phyloP scores from a whole-genome alignment of 495 filamentous ascomycete species.

The Hypoxylon perforatum region DNA sequence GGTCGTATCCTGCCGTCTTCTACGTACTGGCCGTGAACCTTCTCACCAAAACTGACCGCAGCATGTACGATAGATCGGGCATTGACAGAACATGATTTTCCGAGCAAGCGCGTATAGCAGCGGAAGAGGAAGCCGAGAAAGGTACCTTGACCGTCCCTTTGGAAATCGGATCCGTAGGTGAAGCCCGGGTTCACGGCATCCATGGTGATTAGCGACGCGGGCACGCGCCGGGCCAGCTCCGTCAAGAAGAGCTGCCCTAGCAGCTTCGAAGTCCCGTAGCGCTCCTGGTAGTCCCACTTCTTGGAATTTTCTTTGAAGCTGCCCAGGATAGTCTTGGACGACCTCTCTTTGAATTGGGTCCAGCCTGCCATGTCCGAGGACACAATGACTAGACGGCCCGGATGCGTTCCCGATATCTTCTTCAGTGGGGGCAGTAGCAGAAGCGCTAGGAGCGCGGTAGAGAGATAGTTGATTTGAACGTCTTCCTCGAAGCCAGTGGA shows the following conservation, averaged over 20 bases:
- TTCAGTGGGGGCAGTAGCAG: too few relatives aligned
- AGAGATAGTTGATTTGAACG: background rate
- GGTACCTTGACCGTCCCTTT: background rate
- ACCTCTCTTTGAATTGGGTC: background rate
- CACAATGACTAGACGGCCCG: constrained; percentile 49
- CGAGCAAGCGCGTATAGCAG: background rate
- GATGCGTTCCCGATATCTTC: too few relatives aligned
- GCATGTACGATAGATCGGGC: background rate
- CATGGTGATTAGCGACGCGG: background rate
- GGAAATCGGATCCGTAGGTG: background rate
- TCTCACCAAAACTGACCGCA: background rate
- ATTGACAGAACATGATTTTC: background rate
- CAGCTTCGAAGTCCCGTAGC: background rate
- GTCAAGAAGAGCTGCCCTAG: background rate
- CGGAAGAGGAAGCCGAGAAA: background rate
- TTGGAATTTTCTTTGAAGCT: background rate
- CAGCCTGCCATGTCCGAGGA: constrained; percentile 41
- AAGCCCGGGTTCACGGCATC: background rate
- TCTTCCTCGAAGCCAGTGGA: background rate
- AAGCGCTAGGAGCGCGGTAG: too few relatives aligned
- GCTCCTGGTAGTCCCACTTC: too few relatives aligned
- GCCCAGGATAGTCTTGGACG: background rate
- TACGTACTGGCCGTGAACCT: background rate
- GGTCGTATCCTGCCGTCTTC: background rate
- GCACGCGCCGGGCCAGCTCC: background rate